phyloP scores from a whole-genome alignment of 192 early-diverging fungal genomes.

The Backusella mclennaniae region DNA sequence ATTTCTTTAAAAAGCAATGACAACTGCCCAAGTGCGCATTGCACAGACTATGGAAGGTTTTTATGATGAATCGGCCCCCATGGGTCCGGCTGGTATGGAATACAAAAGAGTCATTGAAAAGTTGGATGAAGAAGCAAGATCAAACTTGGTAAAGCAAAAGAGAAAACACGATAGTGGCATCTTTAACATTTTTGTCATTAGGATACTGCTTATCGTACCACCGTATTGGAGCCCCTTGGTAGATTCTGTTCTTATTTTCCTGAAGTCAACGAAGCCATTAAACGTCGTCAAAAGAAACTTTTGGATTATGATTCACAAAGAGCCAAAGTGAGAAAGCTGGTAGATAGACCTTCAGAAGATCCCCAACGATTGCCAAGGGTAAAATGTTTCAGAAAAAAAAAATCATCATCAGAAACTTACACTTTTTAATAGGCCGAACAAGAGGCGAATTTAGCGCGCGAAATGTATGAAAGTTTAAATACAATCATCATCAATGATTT shows the following conservation, averaged over 20 bases:
- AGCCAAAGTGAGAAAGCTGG: slow-evolving; percentile 73
- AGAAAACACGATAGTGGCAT: neutral
- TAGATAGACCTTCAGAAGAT: slow-evolving; percentile 80
- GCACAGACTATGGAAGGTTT: slow-evolving; percentile 88
- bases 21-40: slow-evolving; percentile 78
- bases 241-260: slow-evolving; percentile 86
- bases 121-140: slow-evolving; percentile 76
- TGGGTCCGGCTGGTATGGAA: slow-evolving; percentile 68
- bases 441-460: slow-evolving; percentile 70
- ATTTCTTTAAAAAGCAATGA: slow-evolving; percentile 59
- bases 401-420: neutral
- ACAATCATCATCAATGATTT: slow-evolving; percentile 78
- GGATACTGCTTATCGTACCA: slow-evolving; percentile 81
- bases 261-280: slow-evolving; percentile 90
- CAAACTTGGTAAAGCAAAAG: slow-evolving; percentile 63
- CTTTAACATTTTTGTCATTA: slow-evolving; percentile 5
- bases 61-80: slow-evolving; percentile 80
- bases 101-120: slow-evolving; percentile 83
- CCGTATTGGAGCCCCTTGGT: slow-evolving; percentile 90
- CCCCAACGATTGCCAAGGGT: slow-evolving; percentile 59
- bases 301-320: slow-evolving; percentile 86
- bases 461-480: slow-evolving; percentile 83
- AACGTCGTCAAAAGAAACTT: slow-evolving; percentile 82
- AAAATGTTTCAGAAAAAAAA: neutral
- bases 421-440: slow-evolving; percentile 67